Evolutionary conservation across 129 eudicot species (phyloP).

Genomic region (sunflower (Helianthus annuus)): HanXRQr2.0-SUNRISE NC_035436.2:1856239-1856738

Average conservation of each 20-base stretch:
- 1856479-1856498: slow-evolving; percentile 81
- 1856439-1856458: slow-evolving; percentile 70
- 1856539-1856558: slow-evolving; percentile 81
- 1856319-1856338: slow-evolving; percentile 75
- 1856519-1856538: slow-evolving; percentile 87
- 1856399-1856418: slow-evolving; percentile 96
- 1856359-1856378: slow-evolving; percentile 89
- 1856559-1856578: slow-evolving; percentile 45
- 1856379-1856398: slow-evolving; percentile 90
- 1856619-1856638: slow-evolving; percentile 81
- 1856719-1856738: slow-evolving; percentile 12
- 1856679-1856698: slow-evolving; percentile 73
- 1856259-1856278: slow-evolving; percentile 64
- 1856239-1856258: slow-evolving; percentile 73
- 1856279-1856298: slow-evolving; percentile 75
- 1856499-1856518: slow-evolving; percentile 83
- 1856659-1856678: slow-evolving; percentile 68
- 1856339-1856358: slow-evolving; percentile 76
- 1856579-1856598: slow-evolving; percentile 78
- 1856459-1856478: slow-evolving; percentile 51
- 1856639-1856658: slow-evolving; percentile 94
- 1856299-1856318: slow-evolving; percentile 59
- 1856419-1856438: slow-evolving; percentile 83
- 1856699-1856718: slow-evolving; percentile 96
- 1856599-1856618: slow-evolving; percentile 63